Evolutionary conservation across 1,284 basidiomycete species (phyloP), one percentile per base, ranked within the genome.

Genomic region (Agroathelia rolfsii): DNA sequence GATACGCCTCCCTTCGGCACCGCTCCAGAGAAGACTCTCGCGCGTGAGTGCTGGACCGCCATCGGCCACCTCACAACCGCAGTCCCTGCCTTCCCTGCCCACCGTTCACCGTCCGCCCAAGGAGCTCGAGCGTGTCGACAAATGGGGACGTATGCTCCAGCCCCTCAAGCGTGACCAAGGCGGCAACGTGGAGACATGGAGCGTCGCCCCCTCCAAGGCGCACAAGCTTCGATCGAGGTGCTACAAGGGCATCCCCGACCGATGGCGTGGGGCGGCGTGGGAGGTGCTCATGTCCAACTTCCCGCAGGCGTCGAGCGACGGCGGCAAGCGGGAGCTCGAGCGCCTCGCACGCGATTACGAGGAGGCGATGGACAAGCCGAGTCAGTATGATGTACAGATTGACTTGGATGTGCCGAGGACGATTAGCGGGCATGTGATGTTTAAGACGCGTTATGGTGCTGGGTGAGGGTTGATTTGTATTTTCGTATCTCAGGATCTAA

Each of bases 361-460:
- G 16, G 68, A 75, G 25, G 66, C 66, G 6, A 55, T 90, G 39
- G 84, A 89, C 29, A 72, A 72, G 41, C 82, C 90, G 8, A 92
- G 86, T 28, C 69, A 66, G 5, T 92, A 89, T 54, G 95, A 98
- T 51, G 80, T 97, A 15, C 95, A 98, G 62, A 98, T 98, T 48
- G 95, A 99, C 60, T 66, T 99, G 44, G 95, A 99, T 50, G 93
- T 98, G 0, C 95, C 95, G 4, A 64, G 95, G 47, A 98, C 95
- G 7, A 96, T 97, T 43, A 86, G 80, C 40, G 93, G 93, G 0
- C 92, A 98, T 59, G 71, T 94, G 34, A 73, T 92, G 61, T 99
- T 98, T 53, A 76, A 81, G 47, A 99, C 95, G 29, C 72, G 95
- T 35, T 99, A 98, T 58, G 95, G 95, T 28, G 75, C 83, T 41